Conservation (phyloP, 1,139 yeast genomes). For the Kurtzmaniella natalensis region DNA sequence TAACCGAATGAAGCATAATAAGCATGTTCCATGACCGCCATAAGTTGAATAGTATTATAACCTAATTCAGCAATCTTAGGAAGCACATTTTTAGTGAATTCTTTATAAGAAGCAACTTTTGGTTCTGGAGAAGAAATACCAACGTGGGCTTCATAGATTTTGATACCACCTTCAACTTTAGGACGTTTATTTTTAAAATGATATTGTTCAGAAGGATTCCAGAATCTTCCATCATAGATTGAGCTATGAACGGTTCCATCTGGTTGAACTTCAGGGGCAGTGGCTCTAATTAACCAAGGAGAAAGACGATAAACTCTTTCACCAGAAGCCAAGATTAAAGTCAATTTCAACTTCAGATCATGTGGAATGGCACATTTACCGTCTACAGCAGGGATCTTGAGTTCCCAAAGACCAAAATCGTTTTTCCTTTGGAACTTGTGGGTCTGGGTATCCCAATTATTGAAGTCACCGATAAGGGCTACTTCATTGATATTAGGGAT, state of each 20-base stretch:
- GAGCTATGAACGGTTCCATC: constrained; percentile 19
- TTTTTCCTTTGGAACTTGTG: constrained; percentile 52
- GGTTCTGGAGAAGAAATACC: constrained; percentile 94
- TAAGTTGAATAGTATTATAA: constrained; percentile 87
- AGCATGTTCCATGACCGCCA: constrained; percentile 99
- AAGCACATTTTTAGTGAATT: constrained; percentile 72
- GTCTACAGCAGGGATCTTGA: constrained; percentile 49
- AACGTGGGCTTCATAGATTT: constrained; percentile 92
- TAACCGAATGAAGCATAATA: constrained; percentile 97
- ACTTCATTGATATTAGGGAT: constrained; percentile 83
- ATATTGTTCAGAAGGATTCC: constrained; percentile 74
- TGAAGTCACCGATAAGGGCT: constrained; percentile 84
- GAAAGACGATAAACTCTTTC: constrained; percentile 76
- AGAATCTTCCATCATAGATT: constrained; percentile 80
- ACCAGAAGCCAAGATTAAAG: constrained; percentile 63
- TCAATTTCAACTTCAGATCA: constrained; percentile 72
- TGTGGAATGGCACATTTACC: constrained; percentile 73
- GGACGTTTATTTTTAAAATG: constrained; percentile 65
- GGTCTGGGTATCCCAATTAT: constrained; percentile 65
- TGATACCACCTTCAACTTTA: constrained; percentile 40
- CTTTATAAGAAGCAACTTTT: constrained; percentile 75
- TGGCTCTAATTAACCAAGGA: constrained; percentile 85
- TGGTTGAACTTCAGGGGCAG: constrained; percentile 52
- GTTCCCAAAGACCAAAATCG: constrained; percentile 66
- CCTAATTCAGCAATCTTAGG: constrained; percentile 86